Base-by-base conservation (phyloP, 2,329 filamentous ascomycete species). In the Teratosphaeria nubilosa region DNA sequence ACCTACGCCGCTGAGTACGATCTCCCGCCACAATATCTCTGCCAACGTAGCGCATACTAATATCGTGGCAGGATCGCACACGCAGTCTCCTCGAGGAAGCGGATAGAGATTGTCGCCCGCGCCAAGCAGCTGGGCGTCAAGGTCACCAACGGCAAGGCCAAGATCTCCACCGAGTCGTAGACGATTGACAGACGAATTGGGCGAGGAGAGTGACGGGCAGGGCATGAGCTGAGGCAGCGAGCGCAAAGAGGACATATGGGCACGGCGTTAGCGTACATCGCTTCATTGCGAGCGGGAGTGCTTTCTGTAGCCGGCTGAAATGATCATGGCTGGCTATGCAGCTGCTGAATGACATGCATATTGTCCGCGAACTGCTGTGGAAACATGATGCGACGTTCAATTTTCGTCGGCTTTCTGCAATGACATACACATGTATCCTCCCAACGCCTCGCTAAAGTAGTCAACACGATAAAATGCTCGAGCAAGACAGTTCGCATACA, bases 141-240 rank as follows among this genome's bases (percentile, higher is more conserved):
- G 89, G 92, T 99, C 78, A 99, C 94, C 77, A 99, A 99, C 85
- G 80, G 90, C 80, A 96, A 96, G 89, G 94, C 91, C 76, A 95
- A 92, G 85, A 88, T 99, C 78, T 96, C 92, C 73, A 96, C 91
- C 72, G 94, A 99, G 86, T 82, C 82, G 72, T 86, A 82, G 62
- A 57, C 58, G 62, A 30, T 11, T 2, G 45, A 37, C 55, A 53
- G 7, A 20, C 51, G 41, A 48, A 6, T 48, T 53, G 37, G 24
- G 45, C 31, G 62, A 41, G 56, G 37, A 27, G 50, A 20, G 27
- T 48, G 41, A 41, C 45, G n/a, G 52, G 58, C 34, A 58, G 32
- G 59, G 37, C 37, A 59, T 59, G 53, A 54, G 48, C 51, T 45
- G 53, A 27, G 45, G 53, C 59, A 58, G 57, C 53, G 51, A 55